These are phyloP conservation scores for Pichia cactophila DNA, from an alignment of 1,139 yeast species.

Conservation along the genomic window DNA sequence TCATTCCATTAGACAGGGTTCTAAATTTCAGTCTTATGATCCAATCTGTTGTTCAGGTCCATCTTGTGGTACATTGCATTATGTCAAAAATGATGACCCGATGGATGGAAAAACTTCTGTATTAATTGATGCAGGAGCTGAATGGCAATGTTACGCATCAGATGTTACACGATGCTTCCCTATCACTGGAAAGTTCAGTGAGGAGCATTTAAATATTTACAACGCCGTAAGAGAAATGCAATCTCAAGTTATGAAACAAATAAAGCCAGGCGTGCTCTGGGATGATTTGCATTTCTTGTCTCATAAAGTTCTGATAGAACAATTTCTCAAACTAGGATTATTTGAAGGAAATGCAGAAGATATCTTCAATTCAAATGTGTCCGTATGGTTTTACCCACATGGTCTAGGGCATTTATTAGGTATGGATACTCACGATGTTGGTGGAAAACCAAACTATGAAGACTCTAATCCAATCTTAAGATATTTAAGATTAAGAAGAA, in stretches of 20 bases:
- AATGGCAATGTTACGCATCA: constrained; percentile 86
- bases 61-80: constrained; percentile 85
- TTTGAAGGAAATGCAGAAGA: constrained; percentile 65
- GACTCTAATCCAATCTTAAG: constrained; percentile 71
- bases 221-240: constrained; percentile 84
- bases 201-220: constrained; percentile 78
- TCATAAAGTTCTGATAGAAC: constrained; percentile 67
- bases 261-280: constrained; percentile 82
- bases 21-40: constrained; percentile 81
- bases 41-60: constrained; percentile 96
- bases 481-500: constrained; percentile 75
- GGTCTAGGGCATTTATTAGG: constrained; percentile 93
- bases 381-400: constrained; percentile 85
- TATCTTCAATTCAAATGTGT: constrained; percentile 58
- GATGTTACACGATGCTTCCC: constrained; percentile 97
- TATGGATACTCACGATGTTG: constrained; percentile 94
- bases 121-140: constrained; percentile 94
- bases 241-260: constrained; percentile 51
- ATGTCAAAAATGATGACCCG: constrained; percentile 64
- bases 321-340: constrained; percentile 67
- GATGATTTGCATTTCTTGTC: constrained; percentile 76
- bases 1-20: constrained; percentile 90
- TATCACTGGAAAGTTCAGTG: constrained; percentile 79
- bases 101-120: constrained; percentile 48
- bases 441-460: constrained; percentile 75